Percentiles rank a stretch among this genome's conserved stretches.
Conservation (phyloP, 2,329 filamentous ascomycete species). For the Aspergillus floridensis region DNA sequence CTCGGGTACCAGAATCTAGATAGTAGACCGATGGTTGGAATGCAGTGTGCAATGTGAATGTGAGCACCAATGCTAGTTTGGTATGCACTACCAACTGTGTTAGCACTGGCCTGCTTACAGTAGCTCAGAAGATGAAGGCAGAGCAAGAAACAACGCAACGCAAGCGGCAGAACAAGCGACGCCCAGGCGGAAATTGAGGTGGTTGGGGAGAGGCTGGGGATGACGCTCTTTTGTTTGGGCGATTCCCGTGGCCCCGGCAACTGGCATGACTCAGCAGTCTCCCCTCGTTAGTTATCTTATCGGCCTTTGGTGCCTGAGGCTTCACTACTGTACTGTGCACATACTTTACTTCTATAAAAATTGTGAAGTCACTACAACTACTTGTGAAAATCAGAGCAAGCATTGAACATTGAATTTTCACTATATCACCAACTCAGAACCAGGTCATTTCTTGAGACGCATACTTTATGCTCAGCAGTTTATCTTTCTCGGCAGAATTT, state of each 20-base stretch:
- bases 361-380: too few species aligned
- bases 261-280: conserved; percentile 26
- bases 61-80: neutral
- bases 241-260: conserved; percentile 27
- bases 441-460: too few species aligned
- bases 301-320: neutral
- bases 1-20: neutral
- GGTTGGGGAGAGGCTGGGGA: conserved; percentile 41
- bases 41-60: neutral
- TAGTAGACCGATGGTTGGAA: conserved; percentile 4
- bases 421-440: too few species aligned
- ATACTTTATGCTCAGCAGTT: too few species aligned
- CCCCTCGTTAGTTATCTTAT: conserved; percentile 9
- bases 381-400: too few species aligned
- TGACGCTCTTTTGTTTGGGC: conserved; percentile 27
- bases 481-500: neutral
- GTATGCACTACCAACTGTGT: neutral
- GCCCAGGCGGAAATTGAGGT: conserved; percentile 31
- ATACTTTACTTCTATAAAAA: neutral
- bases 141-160: neutral
- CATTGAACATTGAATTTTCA: too few species aligned
- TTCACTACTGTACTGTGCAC: neutral
- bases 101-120: neutral
- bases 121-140: neutral
- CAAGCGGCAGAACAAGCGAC: conserved; percentile 11